Base-by-base conservation (phyloP, 345 rosid genomes). In the Aquilaria yunnanensis region DNA sequence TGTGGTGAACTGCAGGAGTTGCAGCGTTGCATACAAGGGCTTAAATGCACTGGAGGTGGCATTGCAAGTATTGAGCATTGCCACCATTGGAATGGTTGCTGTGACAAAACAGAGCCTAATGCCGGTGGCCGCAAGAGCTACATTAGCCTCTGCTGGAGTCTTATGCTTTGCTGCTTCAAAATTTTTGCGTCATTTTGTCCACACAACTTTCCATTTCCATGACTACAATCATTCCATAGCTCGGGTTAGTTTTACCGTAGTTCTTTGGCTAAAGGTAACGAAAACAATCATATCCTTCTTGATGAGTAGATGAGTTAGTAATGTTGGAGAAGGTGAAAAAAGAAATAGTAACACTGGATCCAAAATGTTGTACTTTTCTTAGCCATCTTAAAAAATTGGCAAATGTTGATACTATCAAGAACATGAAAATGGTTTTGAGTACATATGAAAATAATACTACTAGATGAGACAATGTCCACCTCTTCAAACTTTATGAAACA, bases 1-100 rank as follows among this genome's bases (percentile, higher is more conserved):
- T 66, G 88, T 85, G 16, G 88, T 81, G 78, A 90, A 83, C 71
- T 87, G 94, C 63, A 61, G 78, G 67, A 87, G 92, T 74, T 87
- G 96, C 78, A 81, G 63, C 48, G 61, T 64, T 32, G 93, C 91
- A 54, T 63, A 83, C 73, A 84, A 83, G 57, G 60, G 65, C 62
- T 89, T 89, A 12, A 83, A 70, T 3, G 83, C 70, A 8, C 62
- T 86, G 0, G 89, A 89, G 72, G 83, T 85, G 14, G 47, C 64
- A 10, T 76, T 89, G 23, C 93, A 84, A 64, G 71, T 87, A 9
- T 47, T 75, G 51, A 77, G 89, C 2, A 55, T 85, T 16, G 84
- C 78, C 51, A 61, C 77, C 52, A 62, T 85, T 2, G 92, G 86
- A 54, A 65, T 80, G 29, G 75, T 82, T 51, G 88, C 92, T 1